Conservation (phyloP, 2,329 filamentous ascomycete species). For the Diaporthe humulicola region DNA sequence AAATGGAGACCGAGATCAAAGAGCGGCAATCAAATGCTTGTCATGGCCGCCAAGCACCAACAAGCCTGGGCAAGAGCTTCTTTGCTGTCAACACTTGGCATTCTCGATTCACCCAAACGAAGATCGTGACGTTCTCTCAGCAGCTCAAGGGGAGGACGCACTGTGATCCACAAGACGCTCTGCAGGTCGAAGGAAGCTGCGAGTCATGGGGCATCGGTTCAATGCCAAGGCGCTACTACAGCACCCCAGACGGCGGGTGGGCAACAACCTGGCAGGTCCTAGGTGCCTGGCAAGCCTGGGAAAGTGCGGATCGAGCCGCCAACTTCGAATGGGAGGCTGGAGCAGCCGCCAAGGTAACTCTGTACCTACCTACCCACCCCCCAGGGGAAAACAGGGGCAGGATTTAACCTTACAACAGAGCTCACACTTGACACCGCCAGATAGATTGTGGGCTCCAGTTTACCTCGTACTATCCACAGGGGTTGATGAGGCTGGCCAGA, state of each 20-base stretch:
- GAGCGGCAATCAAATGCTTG: background rate
- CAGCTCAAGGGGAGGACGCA: background rate
- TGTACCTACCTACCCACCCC: background rate
- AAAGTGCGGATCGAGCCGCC: conserved; percentile 19
- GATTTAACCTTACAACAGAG: conserved; percentile 9
- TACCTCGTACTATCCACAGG: background rate
- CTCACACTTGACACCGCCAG: conserved; percentile 11
- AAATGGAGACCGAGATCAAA: background rate
- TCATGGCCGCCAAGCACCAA: background rate
- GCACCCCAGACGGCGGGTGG: conserved; percentile 1
- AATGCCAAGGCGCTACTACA: conserved; percentile 26
- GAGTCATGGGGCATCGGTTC: background rate
- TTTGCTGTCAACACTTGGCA: conserved; percentile 16
- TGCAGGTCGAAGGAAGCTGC: background rate
- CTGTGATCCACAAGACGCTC: background rate
- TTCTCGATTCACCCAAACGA: background rate
- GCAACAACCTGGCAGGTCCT: background rate
- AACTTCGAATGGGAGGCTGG: background rate
- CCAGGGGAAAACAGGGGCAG: conserved; percentile 1
- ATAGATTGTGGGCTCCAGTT: conserved; percentile 9
- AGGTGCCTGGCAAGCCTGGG: background rate
- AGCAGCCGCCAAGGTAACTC: background rate
- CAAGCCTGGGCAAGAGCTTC: conserved; percentile 24
- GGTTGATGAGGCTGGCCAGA: background rate
- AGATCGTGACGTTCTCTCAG: background rate